These are phyloP conservation scores for Thymus quinquecostatus DNA, from an alignment of 257 asterid species.

Conservation along the genomic window DNA sequence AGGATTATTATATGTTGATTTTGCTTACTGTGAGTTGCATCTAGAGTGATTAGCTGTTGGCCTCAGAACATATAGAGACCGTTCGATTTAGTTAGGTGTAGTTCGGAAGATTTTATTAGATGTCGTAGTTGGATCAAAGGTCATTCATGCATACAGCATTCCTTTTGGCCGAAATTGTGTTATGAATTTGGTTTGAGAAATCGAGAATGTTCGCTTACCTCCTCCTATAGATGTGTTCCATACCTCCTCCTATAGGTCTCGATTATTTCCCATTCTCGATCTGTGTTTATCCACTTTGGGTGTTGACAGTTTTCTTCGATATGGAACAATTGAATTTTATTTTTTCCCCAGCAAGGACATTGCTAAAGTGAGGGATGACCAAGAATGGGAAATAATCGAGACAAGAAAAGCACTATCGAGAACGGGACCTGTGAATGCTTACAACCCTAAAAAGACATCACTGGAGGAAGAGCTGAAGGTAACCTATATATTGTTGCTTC, in stretches of 20 bases:
- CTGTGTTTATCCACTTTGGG: not conserved
- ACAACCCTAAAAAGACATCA: constrained; percentile 74
- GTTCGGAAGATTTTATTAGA: not conserved
- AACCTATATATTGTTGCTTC: constrained; percentile 22
- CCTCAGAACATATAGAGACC: not conserved
- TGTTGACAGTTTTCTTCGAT: not conserved
- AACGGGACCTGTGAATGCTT: constrained; percentile 78
- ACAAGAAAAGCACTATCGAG: constrained; percentile 78
- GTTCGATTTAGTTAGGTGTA: not conserved
- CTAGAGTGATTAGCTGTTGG: not conserved
- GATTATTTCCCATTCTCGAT: too few species aligned
- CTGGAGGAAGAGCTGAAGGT: constrained; percentile 94
- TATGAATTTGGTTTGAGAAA: too few species aligned
- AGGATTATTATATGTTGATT: not conserved
- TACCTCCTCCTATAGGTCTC: too few species aligned
- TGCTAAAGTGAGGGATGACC: constrained; percentile 87
- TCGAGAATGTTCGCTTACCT: too few species aligned
- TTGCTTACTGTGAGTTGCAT: not conserved
- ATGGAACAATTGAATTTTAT: constrained; percentile 14
- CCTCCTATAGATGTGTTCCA: too few species aligned
- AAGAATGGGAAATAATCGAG: constrained; percentile 94
- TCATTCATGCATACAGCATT: not conserved
- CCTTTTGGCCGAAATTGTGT: not conserved
- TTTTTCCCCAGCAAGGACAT: constrained; percentile 75
- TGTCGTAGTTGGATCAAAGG: not conserved